These are phyloP conservation scores for Diospyros lotus DNA, from an alignment of 148 eudicot species.

Conservation along the genomic window DNA sequence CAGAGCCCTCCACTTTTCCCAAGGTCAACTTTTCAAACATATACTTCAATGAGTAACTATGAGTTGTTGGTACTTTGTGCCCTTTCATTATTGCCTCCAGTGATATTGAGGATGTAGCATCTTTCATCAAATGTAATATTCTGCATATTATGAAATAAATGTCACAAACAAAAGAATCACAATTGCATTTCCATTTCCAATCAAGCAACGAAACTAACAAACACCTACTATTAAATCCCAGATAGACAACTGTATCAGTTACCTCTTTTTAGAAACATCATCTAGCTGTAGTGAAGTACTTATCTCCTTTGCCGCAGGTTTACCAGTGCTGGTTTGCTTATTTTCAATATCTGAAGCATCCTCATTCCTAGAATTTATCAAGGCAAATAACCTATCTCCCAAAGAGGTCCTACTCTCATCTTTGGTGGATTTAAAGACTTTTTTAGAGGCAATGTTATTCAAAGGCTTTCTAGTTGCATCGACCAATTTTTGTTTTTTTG, in stretches of 20 bases:
- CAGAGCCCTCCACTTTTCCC: conserved; percentile 72
- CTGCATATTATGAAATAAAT: conserved; percentile 36
- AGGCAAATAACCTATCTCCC: conserved; percentile 32
- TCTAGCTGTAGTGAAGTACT: conserved; percentile 33
- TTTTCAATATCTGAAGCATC: conserved; percentile 17
- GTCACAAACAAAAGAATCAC: background rate
- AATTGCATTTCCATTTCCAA: background rate
- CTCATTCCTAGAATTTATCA: conserved; percentile 10
- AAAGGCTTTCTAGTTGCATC: conserved; percentile 23
- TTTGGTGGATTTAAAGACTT: conserved; percentile 15
- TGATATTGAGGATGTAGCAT: conserved; percentile 59
- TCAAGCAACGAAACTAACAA: background rate
- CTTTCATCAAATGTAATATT: conserved; percentile 50
- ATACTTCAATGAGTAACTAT: conserved; percentile 30
- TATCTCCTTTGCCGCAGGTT: conserved; percentile 18
- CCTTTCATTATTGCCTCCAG: conserved; percentile 42
- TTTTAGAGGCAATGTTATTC: conserved; percentile 25
- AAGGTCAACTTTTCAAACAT: conserved; percentile 43
- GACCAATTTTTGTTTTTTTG: conserved; percentile 27
- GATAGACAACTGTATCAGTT: conserved; percentile 2
- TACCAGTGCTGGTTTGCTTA: conserved; percentile 18
- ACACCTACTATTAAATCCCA: background rate
- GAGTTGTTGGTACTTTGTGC: conserved; percentile 39
- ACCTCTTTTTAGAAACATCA: conserved; percentile 59
- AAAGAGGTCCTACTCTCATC: conserved; percentile 29